These are phyloP conservation scores for Fusarium chaquense DNA, from an alignment of 2,329 filamentous ascomycete species.

Conservation along the genomic window DNA sequence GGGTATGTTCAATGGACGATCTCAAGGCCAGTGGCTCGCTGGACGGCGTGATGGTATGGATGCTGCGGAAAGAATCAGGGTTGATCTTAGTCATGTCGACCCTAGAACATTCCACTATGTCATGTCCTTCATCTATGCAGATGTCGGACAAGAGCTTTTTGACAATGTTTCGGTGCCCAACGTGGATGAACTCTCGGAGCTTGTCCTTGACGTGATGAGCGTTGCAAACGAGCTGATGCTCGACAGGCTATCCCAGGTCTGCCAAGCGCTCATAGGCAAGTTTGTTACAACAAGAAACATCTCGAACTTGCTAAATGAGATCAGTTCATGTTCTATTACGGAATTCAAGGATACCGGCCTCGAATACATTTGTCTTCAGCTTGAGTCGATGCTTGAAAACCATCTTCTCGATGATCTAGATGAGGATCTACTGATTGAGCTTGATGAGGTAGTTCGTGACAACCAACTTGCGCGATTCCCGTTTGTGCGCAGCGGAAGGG, in stretches of 20 bases:
- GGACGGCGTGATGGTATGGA: constrained; percentile 67
- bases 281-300: constrained; percentile 91
- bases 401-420: constrained; percentile 88
- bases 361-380: constrained; percentile 90
- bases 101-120: constrained; percentile 81
- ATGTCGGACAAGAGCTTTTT: constrained; percentile 84
- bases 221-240: constrained; percentile 96
- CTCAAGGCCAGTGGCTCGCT: constrained; percentile 85
- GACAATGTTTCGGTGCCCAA: constrained; percentile 77
- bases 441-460: constrained; percentile 82
- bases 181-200: constrained; percentile 86
- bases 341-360: constrained; percentile 90
- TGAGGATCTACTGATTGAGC: constrained; percentile 80
- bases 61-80: constrained; percentile 63
- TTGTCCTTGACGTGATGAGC: constrained; percentile 90
- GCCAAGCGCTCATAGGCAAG: constrained; percentile 83
- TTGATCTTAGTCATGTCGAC: constrained; percentile 87
- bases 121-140: constrained; percentile 84
- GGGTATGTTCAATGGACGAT: constrained; percentile 88
- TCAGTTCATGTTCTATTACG: constrained; percentile 84
- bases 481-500: constrained; percentile 79
- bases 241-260: constrained; percentile 88
- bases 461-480: constrained; percentile 85
- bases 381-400: constrained; percentile 93
- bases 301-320: constrained; percentile 84